Conservation (phyloP, 1,139 yeast species). For the Debaryomyces fabryi region DNA sequence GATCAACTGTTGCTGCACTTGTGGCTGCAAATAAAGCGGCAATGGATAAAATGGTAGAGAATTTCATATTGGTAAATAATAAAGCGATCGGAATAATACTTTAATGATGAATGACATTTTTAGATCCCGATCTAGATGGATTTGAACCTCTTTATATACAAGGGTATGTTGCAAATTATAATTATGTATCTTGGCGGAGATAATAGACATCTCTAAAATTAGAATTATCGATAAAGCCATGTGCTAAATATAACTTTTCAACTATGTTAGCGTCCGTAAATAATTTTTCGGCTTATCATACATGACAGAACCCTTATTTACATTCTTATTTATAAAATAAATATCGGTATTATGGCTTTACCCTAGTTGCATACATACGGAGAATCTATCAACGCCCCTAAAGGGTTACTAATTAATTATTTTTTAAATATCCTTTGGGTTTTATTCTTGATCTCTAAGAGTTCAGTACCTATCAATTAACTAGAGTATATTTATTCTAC, state of each 20-base stretch:
- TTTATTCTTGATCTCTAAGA: no score
- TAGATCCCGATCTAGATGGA: not conserved
- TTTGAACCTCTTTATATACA: not conserved
- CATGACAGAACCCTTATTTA: not conserved
- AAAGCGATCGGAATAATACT: conserved; percentile 6
- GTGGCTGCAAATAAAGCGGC: conserved; percentile 18
- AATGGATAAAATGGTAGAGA: conserved; percentile 17
- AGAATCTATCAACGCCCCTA: not conserved
- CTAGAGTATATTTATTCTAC: no score
- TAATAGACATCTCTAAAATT: not conserved
- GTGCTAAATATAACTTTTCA: not conserved
- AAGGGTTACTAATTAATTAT: not conserved
- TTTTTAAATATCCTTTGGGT: not conserved
- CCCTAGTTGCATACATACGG: not conserved
- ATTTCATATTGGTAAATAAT: conserved; percentile 18
- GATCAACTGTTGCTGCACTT: conserved; percentile 22
- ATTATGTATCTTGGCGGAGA: not conserved
- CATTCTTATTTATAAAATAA: not conserved
- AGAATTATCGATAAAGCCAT: not conserved
- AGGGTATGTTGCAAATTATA: not conserved
- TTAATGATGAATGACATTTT: not conserved
- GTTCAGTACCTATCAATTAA: no score
- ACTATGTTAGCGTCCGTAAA: not conserved
- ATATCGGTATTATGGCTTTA: not conserved
- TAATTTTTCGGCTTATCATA: not conserved